A percentile compares a stretch with the other conserved stretches of the same genome.
phyloP scores from a whole-genome alignment of 192 early-diverging fungal genomes.

The Dissophora globulifera region DNA sequence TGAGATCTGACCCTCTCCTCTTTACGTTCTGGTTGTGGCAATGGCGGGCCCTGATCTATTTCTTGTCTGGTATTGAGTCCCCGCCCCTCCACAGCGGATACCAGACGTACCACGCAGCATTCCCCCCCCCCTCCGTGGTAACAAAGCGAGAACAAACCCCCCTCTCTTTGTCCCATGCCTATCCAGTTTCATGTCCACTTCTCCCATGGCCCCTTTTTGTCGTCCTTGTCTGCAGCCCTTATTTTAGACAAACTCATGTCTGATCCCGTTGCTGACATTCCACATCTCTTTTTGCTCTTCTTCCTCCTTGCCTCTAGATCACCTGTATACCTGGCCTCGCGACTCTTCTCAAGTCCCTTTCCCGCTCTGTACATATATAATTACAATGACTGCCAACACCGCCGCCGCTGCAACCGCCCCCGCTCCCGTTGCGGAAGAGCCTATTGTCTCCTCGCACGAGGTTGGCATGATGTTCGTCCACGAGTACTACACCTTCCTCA shows the following conservation, averaged over 20 bases:
- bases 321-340: no score
- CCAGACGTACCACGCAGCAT: neutral
- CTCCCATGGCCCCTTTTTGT: conserved; percentile 1
- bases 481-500: conserved; percentile 94
- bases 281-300: neutral
- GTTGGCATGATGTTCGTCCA: conserved; percentile 95
- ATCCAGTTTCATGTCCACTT: no score
- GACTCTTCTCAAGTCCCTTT: neutral
- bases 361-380: conserved; percentile 11
- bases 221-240: neutral
- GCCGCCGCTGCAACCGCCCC: conserved; percentile 44
- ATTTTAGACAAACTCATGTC: no score
- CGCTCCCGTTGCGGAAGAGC: conserved; percentile 23
- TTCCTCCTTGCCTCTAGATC: conserved; percentile 10
- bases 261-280: conserved; percentile 20
- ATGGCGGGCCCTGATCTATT: no score
- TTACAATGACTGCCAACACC: no score
- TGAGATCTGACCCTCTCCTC: no score
- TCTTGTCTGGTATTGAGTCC: neutral
- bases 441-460: conserved; percentile 64
- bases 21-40: no score
- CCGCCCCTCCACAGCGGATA: neutral
- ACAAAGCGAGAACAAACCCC: no score
- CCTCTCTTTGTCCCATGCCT: no score
- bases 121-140: no score